Base-by-base conservation (phyloP, 164 flowering plant genomes). In the Stephania cephalantha region DNA sequence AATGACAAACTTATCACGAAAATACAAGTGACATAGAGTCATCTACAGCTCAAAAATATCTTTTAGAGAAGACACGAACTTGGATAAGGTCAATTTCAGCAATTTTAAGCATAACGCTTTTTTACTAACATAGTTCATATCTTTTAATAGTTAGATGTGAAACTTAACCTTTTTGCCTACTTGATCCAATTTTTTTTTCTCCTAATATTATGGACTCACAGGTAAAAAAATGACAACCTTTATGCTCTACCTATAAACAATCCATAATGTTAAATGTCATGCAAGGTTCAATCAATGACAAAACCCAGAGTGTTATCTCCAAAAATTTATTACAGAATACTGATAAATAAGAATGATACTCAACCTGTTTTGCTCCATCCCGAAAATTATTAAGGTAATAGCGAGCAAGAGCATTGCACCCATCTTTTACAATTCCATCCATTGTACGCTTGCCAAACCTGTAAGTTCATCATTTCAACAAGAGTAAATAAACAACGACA, bases 361-460 rank as follows among this genome's bases (percentile, higher is more conserved):
- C 7, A 74, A 90, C 99, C 98, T 95, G 98, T 79, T 89, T 93
- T 79, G 90, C 87, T 69, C 99, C 99, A 83, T 95, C 99, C 78
- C 74, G 48, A 79, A 95, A 95, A 80, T 95, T 95, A 79, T 93
- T 95, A 78, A 91, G 84, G 85, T 95, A 95, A 84, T 95, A 95
- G 50, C 99, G 97, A 29, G 81, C 79, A 46, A 95, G 90, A 74
- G 98, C 88, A 85, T 89, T 90, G 78, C 82, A 78, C 8, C 96
- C 92, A 84, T 95, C 99, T 10, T 91, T 89, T 42, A 88, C 20
- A 52, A 91, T 85, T 67, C 99, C 99, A 72, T 87, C 87, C 25
- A 86, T 25, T n/a, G 98, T 90, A 42, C 98, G 85, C 78, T 88
- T 82, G 48, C 99, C 99, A 84, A 18, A 89, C 81, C 99, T 95